Evolutionary conservation across 2,329 filamentous ascomycete genomes (phyloP), one percentile per base, ranked within the genome.

Genomic region (Exophiala phaeomuriformis): DNA sequence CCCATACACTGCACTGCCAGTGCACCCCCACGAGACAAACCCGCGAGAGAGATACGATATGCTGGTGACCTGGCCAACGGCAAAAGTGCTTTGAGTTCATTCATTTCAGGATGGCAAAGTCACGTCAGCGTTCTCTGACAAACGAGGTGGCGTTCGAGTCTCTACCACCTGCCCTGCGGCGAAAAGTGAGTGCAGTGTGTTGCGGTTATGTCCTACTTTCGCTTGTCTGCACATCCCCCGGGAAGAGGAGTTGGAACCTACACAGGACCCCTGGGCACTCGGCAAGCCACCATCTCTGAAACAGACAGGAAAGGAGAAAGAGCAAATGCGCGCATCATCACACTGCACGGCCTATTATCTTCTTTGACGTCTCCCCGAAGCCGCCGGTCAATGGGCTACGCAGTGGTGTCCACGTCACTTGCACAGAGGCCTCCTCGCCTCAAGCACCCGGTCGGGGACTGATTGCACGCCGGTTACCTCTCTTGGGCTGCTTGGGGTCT

Each of bases 101-200:
- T 35, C 1, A 19, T 36, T 19, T 29, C 33, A 55, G 52, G 4
- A 61, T 58, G 60, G 49, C 53, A 36, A 47, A 27, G 50, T 51
- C 53, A 46, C 49, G 51, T 46, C 52, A 51, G 33, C 42, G 45
- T 33, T 50, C 57, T 39, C 44, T 47, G 19, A 39, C 55, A 32
- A 52, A 53, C 42, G 55, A 59, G 32, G 49, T 55, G 40, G 72
- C 74, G 47, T 79, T 79, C 55, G 75, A 79, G 59, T 72, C 74
- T 39, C 68, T 81, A 7, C 79, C 79, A 19, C 75, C 75, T 28
- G 77, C 77, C 10, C 72, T 82, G 49, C 72, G 77, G 63, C 72
- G 78, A 67, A 82, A 82, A 71, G 79, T 82, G 69, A 72, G 77
- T 71, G 36, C 36, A 47, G 33, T 52, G 47, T 49, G 39, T 41